Evolutionary conservation across 73 alveolate species (phyloP).

Genomic region (Tetrahymena malaccensis): DNA sequence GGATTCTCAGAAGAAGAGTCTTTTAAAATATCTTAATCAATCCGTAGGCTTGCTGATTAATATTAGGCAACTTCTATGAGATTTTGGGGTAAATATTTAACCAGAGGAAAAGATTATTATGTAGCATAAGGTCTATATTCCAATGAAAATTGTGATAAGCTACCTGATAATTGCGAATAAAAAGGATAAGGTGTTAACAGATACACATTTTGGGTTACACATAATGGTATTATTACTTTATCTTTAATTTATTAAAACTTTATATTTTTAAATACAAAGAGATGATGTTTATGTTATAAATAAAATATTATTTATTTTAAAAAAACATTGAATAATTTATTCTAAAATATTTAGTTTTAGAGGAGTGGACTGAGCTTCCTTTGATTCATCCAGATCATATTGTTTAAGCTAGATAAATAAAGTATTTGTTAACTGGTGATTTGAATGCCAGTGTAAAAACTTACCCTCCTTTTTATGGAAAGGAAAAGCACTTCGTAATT

Average conservation of each 20-base stretch:
- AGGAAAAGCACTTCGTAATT: slow-evolving; percentile 74
- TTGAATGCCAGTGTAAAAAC: slow-evolving; percentile 62
- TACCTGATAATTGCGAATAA: slow-evolving; percentile 36
- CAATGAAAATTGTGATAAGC: slow-evolving; percentile 73
- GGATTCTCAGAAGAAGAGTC: slow-evolving; percentile 82
- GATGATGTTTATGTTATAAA: not conserved
- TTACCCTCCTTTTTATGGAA: slow-evolving; percentile 82
- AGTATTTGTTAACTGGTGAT: slow-evolving; percentile 68
- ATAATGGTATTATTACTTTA: slow-evolving; percentile 12
- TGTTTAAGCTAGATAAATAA: slow-evolving; percentile 49
- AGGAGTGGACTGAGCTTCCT: slow-evolving; percentile 77
- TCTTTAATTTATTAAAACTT: too few species aligned
- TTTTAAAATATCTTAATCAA: slow-evolving; percentile 43
- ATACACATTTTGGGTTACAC: slow-evolving; percentile 74
- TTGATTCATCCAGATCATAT: slow-evolving; percentile 66
- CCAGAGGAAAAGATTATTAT: slow-evolving; percentile 85
- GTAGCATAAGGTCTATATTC: slow-evolving; percentile 80
- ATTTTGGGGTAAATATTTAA: slow-evolving; percentile 90
- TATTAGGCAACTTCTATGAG: slow-evolving; percentile 38
- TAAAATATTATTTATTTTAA: too few species aligned
- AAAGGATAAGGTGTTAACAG: slow-evolving; percentile 70
- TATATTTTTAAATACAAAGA: too few species aligned
- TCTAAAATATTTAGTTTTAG: slow-evolving; percentile 26
- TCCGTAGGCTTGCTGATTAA: slow-evolving; percentile 17
- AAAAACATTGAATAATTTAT: not conserved